Percentiles rank a stretch among this genome's conserved stretches.
Evolutionary conservation across 805 yeast species (phyloP).

Genomic region (Kurtzmaniella cleridarum): DNA sequence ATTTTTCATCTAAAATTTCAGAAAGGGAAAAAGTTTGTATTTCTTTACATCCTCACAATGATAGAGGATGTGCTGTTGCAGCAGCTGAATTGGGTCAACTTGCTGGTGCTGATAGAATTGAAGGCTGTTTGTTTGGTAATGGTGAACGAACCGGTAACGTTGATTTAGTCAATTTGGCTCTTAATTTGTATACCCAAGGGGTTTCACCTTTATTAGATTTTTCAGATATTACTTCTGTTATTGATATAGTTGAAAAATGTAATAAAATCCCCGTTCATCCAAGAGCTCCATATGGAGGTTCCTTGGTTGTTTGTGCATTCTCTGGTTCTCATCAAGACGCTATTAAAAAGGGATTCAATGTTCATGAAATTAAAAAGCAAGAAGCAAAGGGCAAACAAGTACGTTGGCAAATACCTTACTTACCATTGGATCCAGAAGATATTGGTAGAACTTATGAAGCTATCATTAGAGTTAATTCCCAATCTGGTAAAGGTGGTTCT

Average conservation of each 20-base stretch:
- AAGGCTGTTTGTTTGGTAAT: constrained; percentile 77
- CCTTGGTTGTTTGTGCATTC: constrained; percentile 73
- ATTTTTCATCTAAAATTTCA: constrained; percentile 59
- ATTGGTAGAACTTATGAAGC: constrained; percentile 80
- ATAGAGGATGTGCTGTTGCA: constrained; percentile 81
- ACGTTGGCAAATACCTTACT: constrained; percentile 66
- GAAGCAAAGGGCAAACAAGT: constrained; percentile 36
- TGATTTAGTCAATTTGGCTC: constrained; percentile 68
- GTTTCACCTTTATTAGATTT: constrained; percentile 67
- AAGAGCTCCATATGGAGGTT: constrained; percentile 79
- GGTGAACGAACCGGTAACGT: constrained; percentile 87
- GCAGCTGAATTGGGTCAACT: constrained; percentile 71
- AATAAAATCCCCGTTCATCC: constrained; percentile 70
- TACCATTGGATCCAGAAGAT: constrained; percentile 78
- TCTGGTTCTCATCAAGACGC: constrained; percentile 73
- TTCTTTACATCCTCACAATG: constrained; percentile 73
- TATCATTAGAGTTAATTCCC: constrained; percentile 77
- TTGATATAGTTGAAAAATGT: constrained; percentile 68
- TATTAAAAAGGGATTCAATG: constrained; percentile 58
- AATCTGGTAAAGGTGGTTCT: constrained; percentile 86
- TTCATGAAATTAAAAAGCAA: constrained; percentile 41
- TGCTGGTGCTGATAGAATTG: constrained; percentile 85
- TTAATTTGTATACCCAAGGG: constrained; percentile 76
- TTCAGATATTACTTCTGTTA: constrained; percentile 60
- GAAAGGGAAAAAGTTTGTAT: constrained; percentile 69